Evolutionary conservation across 148 eudicot species (phyloP).

Genomic region (Rhododendron griersonianum): DNA sequence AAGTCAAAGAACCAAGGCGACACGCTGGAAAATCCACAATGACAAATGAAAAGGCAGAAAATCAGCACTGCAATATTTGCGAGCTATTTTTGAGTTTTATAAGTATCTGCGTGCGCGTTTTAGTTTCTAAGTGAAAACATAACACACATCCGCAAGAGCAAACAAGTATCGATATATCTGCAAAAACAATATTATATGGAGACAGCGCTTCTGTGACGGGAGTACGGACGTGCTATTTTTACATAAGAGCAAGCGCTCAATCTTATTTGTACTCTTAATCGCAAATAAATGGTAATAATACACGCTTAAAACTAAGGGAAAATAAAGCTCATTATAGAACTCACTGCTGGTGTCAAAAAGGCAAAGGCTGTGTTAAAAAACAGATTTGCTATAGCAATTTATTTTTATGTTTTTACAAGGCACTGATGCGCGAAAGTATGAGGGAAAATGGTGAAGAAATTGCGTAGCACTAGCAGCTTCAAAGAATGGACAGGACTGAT

Average conservation of each 20-base stretch:
- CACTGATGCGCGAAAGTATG: neutral
- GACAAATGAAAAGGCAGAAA: neutral
- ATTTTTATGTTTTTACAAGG: no score
- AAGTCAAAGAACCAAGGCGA: neutral
- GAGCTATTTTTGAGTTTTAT: neutral
- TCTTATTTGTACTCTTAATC: neutral
- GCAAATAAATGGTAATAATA: neutral
- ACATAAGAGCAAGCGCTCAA: neutral
- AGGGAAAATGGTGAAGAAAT: neutral
- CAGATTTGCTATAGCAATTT: neutral
- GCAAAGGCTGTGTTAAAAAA: neutral
- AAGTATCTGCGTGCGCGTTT: neutral
- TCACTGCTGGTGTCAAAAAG: neutral
- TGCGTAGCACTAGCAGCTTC: neutral
- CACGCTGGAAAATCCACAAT: neutral
- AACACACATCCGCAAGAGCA: neutral
- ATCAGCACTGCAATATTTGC: neutral
- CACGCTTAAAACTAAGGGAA: neutral
- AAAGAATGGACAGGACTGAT: neutral
- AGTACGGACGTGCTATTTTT: neutral
- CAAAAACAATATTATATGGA: neutral
- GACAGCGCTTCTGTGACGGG: neutral
- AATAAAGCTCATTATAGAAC: neutral
- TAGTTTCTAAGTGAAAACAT: neutral
- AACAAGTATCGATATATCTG: neutral